Base-by-base conservation (phyloP, 179 eudicot genomes). In the Actinidia arguta region DNA sequence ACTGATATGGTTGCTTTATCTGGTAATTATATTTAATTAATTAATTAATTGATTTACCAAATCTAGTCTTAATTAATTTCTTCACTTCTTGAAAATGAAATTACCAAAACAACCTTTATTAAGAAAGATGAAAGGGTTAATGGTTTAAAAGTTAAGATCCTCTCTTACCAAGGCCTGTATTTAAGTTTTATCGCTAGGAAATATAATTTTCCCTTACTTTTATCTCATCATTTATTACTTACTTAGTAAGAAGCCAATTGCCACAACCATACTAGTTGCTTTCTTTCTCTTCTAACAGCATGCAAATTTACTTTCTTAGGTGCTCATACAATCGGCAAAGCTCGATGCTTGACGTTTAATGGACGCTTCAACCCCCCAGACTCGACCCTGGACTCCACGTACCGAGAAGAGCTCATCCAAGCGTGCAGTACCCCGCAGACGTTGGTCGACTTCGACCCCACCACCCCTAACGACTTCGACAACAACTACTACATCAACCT, bases 1-100 rank as follows among this genome's bases (percentile, higher is more conserved):
- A 89, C 89, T 56, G 93, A 91, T 58, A 56, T 86, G 0, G 93
- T 91, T 0, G 92, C 92, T 55, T 86, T 91, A 47, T 91, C 92
- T 0, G 93, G 83, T 73, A 58, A 39, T 39, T 4, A 39, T 6
- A 39, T 39, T 39, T 39, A 39, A 39, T 39, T 31, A 31, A 39
- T 39, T 31, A 31, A 31, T 31, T 39, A 39, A 39, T 39, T 39
- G 42, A 39, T 39, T 39, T 39, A 39, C 42, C 42, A 39, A 39
- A 39, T 39, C 42, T 39, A 39, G 42, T 39, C 42, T 39, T 39
- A 39, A 39, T 39, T 39, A 39, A 39, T 39, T 39, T 39, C 42
- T 39, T 39, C 42, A 39, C 42, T 39, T 39, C 42, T 39, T 39
- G 2, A 39, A 39, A 39, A 39, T 39, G 42, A 39, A 39, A 39